Percentiles rank a stretch among this genome's conserved stretches.
Evolutionary conservation across 345 rosid species (phyloP).

Genomic region (Citrus sp.): DNA sequence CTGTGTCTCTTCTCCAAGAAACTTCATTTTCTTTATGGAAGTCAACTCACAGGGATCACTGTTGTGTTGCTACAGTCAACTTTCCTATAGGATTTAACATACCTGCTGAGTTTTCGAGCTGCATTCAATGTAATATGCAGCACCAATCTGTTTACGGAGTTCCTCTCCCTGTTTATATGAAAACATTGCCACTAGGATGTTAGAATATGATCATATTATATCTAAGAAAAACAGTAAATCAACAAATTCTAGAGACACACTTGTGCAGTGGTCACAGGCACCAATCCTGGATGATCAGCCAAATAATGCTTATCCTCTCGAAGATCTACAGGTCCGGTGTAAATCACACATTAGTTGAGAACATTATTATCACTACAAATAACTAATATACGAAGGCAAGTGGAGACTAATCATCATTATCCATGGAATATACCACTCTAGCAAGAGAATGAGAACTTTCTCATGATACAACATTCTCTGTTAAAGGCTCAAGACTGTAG

Average conservation of each 20-base stretch:
- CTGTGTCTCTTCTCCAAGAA: neutral
- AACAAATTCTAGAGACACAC: constrained; percentile 29
- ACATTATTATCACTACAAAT: constrained; percentile 10
- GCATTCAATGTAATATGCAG: constrained; percentile 88
- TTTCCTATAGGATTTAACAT: constrained; percentile 14
- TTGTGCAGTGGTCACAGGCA: constrained; percentile 90
- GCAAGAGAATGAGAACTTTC: neutral
- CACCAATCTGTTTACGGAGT: constrained; percentile 88
- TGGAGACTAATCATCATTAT: neutral
- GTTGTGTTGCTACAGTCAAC: neutral
- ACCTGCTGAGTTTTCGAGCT: constrained; percentile 99
- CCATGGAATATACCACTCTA: neutral
- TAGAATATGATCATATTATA: neutral
- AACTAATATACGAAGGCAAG: neutral
- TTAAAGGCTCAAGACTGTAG: neutral
- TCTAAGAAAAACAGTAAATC: constrained; percentile 1
- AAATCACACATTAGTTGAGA: constrained; percentile 17
- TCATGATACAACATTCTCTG: neutral
- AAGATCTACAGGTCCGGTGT: constrained; percentile 59
- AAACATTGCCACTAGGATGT: neutral
- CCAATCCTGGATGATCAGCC: constrained; percentile 93
- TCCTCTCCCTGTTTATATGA: constrained; percentile 78
- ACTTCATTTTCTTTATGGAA: neutral
- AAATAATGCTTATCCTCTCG: constrained; percentile 93
- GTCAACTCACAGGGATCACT: neutral